Evolutionary conservation across 1,284 basidiomycete species (phyloP).

Genomic region (Dichomitus squalens): DNA sequence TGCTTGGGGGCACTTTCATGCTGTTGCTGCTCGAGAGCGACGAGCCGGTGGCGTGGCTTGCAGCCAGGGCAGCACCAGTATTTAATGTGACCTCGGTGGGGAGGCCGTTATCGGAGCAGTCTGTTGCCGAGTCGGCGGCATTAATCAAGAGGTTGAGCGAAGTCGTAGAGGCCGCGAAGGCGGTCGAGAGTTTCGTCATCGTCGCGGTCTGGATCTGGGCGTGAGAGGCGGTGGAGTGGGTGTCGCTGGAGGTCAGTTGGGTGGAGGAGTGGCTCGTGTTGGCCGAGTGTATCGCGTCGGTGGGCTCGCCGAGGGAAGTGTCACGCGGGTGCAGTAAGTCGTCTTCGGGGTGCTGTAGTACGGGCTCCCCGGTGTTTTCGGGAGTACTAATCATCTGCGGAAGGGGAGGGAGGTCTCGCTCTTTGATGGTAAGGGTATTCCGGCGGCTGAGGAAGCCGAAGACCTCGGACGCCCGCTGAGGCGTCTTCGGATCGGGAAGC

Average conservation of each 20-base stretch:
- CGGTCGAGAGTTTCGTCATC: constrained; percentile 26
- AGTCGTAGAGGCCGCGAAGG: constrained; percentile 27
- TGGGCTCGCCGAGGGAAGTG: constrained; percentile 10
- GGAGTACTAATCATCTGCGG: constrained; percentile 7
- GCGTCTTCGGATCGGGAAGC: constrained; percentile 42
- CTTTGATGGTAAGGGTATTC: constrained; percentile 26
- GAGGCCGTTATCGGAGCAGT: not conserved
- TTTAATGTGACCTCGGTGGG: not conserved
- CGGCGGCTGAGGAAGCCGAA: constrained; percentile 60
- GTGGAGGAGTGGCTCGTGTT: constrained; percentile 22
- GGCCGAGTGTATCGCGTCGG: constrained; percentile 22
- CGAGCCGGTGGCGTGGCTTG: constrained; percentile 15
- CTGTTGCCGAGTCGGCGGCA: not conserved
- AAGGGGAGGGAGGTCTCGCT: constrained; percentile 23
- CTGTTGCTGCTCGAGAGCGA: constrained; percentile 13
- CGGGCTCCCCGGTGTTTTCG: constrained; percentile 10
- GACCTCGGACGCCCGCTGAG: constrained; percentile 67
- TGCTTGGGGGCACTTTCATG: constrained; percentile 12
- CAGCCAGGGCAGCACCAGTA: constrained; percentile 5
- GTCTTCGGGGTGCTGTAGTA: not conserved
- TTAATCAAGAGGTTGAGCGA: constrained; percentile 22
- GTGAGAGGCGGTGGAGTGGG: constrained; percentile 24
- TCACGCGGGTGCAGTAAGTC: not conserved
- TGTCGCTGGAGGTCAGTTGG: constrained; percentile 26
- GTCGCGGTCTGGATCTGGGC: constrained; percentile 30